These are phyloP conservation scores for Phtheirospermum japonicum DNA, from an alignment of 257 asterid species.

Conservation along the genomic window DNA sequence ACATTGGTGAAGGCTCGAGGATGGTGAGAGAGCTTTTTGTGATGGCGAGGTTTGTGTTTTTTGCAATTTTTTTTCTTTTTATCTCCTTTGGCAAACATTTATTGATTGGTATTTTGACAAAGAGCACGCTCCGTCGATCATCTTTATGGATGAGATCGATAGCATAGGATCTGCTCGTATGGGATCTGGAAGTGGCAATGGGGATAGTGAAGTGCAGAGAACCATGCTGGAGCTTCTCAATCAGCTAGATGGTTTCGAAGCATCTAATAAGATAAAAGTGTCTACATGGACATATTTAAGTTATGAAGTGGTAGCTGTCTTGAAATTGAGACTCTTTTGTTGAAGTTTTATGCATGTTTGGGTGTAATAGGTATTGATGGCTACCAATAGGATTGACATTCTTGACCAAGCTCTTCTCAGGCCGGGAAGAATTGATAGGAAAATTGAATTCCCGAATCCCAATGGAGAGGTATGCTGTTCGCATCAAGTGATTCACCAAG, in stretches of 20 bases:
- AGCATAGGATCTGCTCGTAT: constrained; percentile 74
- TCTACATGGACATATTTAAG: not conserved
- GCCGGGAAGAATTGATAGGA: constrained; percentile 54
- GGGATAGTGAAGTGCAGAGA: constrained; percentile 73
- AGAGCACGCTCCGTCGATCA: constrained; percentile 75
- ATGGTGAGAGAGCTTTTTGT: constrained; percentile 80
- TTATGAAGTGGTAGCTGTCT: not conserved
- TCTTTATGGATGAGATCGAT: constrained; percentile 73
- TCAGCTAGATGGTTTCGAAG: constrained; percentile 64
- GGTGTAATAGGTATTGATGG: not conserved
- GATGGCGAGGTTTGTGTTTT: constrained; percentile 58
- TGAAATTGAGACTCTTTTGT: not conserved
- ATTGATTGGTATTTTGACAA: constrained; percentile 32
- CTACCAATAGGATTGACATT: constrained; percentile 34
- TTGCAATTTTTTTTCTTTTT: too few species aligned
- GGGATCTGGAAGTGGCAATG: constrained; percentile 78
- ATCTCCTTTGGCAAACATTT: too few species aligned
- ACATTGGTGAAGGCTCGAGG: constrained; percentile 75
- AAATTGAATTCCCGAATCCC: not conserved
- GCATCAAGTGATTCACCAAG: not conserved
- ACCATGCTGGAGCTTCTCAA: constrained; percentile 73
- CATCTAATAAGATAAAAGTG: not conserved
- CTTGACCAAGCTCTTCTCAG: constrained; percentile 70
- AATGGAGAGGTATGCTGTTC: not conserved
- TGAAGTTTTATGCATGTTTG: not conserved